Evolutionary conservation across 345 rosid genomes (phyloP).

Genomic region (Turnera subulata): DNA sequence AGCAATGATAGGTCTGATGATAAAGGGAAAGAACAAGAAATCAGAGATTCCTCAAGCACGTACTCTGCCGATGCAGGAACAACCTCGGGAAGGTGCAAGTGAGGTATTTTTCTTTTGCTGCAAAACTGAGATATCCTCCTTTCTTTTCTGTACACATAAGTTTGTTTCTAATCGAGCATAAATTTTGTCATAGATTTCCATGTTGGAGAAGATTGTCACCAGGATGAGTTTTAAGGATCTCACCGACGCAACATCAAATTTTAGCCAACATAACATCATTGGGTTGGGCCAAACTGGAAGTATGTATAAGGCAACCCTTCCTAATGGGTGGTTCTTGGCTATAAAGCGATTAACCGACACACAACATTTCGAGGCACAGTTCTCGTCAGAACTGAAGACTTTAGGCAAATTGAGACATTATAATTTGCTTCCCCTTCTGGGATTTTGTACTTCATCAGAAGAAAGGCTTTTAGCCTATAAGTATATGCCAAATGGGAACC

Average conservation of each 20-base stretch:
- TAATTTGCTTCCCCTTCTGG: slow-evolving; percentile 16
- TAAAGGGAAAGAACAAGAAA: neutral
- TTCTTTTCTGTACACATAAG: neutral
- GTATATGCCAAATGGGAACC: slow-evolving; percentile 24
- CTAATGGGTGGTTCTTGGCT: slow-evolving; percentile 14
- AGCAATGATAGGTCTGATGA: neutral
- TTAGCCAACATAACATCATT: neutral
- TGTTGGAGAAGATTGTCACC: neutral
- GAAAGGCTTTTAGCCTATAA: slow-evolving; percentile 26
- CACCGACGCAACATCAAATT: slow-evolving; percentile 1
- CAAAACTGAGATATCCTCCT: neutral
- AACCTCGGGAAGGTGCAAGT: neutral
- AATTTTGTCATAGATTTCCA: slow-evolving; percentile 5
- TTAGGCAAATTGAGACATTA: slow-evolving; percentile 12
- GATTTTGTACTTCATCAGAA: slow-evolving; percentile 17
- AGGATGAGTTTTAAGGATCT: slow-evolving; percentile 5
- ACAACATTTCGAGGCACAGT: neutral
- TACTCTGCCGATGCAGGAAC: neutral
- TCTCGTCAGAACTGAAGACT: slow-evolving; percentile 7
- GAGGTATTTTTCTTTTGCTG: neutral
- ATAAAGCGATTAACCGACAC: slow-evolving; percentile 7
- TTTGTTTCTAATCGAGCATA: neutral
- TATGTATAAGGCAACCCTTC: slow-evolving; percentile 8
- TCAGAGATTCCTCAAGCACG: neutral
- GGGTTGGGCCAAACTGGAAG: slow-evolving; percentile 4